Evolutionary conservation across 768 basidiomycete species (phyloP).

Genomic region (Daedaleopsis sinensis): DNA sequence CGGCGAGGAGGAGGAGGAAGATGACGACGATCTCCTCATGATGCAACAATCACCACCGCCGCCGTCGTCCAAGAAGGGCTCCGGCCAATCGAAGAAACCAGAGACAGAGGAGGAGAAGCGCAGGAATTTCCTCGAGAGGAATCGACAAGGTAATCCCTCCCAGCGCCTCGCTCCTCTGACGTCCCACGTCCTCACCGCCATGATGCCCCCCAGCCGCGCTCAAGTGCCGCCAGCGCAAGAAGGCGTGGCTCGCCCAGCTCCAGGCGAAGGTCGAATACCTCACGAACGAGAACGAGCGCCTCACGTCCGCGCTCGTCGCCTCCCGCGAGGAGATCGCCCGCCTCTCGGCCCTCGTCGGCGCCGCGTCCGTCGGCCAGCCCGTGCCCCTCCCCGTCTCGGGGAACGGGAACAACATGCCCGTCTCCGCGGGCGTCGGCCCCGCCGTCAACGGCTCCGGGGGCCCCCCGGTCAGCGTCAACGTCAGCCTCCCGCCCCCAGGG

Average conservation of each 20-base stretch:
- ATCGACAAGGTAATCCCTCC: constrained; percentile 80
- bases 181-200: constrained; percentile 10
- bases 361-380: constrained; percentile 51
- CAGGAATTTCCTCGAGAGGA: constrained; percentile 94
- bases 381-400: constrained; percentile 15
- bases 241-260: constrained; percentile 92
- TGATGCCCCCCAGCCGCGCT: constrained; percentile 71
- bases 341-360: constrained; percentile 71
- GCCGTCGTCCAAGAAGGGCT: constrained; percentile 24
- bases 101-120: constrained; percentile 99
- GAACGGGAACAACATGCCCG: constrained; percentile 32
- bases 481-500: constrained; percentile 37
- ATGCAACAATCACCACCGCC: constrained; percentile 6
- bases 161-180: neutral
- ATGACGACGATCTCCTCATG: constrained; percentile 35
- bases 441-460: constrained; percentile 30
- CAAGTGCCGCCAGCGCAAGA: constrained; percentile 99
- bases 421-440: constrained; percentile 28
- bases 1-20: constrained; percentile 39
- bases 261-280: constrained; percentile 95
- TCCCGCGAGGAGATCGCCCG: constrained; percentile 92
- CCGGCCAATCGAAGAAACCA: constrained; percentile 61
- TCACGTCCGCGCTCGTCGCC: constrained; percentile 82
- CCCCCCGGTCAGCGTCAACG: constrained; percentile 44
- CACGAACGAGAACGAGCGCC: constrained; percentile 91